Conservation (phyloP, 495 filamentous ascomycete species). For the Rostrohypoxylon terebratum region DNA sequence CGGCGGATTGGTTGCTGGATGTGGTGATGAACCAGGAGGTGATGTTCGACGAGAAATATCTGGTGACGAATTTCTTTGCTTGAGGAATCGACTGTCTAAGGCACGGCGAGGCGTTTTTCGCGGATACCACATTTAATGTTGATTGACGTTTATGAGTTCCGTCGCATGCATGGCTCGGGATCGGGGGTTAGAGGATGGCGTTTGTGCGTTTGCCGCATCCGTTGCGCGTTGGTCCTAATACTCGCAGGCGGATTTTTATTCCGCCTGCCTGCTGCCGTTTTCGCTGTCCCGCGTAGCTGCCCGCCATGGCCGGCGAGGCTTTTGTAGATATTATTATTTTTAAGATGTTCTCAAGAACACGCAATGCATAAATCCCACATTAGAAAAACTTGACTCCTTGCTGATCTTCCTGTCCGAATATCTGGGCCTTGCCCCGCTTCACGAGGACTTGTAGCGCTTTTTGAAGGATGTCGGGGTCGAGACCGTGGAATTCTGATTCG, state of each 20-base stretch:
- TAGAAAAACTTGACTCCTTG: constrained; percentile 97
- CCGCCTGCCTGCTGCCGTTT: neutral
- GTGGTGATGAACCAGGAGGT: constrained; percentile 87
- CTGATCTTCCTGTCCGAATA: constrained; percentile 89
- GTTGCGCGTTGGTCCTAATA: neutral
- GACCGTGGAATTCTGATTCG: constrained; percentile 81
- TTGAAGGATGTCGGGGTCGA: constrained; percentile 82
- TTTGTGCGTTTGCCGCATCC: constrained; percentile 18
- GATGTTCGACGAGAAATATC: constrained; percentile 71
- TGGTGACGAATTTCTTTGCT: constrained; percentile 53
- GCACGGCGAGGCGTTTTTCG: neutral
- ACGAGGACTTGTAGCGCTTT: constrained; percentile 83
- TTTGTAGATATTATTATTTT: constrained; percentile 35
- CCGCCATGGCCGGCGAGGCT: neutral
- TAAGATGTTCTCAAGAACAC: constrained; percentile 7
- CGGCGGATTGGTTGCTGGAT: constrained; percentile 88
- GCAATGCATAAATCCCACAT: constrained; percentile 23
- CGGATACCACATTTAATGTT: constrained; percentile 30
- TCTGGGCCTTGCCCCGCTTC: constrained; percentile 89
- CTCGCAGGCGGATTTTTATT: neutral
- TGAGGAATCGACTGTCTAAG: constrained; percentile 31
- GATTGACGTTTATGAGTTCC: constrained; percentile 20
- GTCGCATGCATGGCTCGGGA: constrained; percentile 35
- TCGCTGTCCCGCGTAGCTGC: constrained; percentile 13
- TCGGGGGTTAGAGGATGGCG: constrained; percentile 9